Evolutionary conservation across 208 protist species (phyloP).

Genomic region (Leishmania turanica): DNA sequence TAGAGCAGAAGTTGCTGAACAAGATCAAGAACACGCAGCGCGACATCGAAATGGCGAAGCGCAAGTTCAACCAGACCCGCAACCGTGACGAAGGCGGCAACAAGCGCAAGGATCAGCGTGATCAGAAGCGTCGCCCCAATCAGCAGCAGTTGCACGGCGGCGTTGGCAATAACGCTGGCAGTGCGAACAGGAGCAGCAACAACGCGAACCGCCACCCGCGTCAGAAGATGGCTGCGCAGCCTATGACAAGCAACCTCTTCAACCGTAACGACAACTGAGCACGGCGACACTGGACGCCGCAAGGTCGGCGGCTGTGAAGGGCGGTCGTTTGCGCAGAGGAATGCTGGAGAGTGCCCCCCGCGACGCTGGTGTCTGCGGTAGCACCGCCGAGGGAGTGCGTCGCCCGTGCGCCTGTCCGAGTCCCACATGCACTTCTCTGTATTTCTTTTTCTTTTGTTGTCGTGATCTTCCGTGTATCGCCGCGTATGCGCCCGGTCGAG

Average conservation of each 20-base stretch:
- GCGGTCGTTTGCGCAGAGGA: background rate
- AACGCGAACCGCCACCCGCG: constrained; percentile 16
- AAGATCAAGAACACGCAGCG: constrained; percentile 74
- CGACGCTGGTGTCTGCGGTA: background rate
- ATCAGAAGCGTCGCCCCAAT: constrained; percentile 36
- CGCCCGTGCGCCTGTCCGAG: background rate
- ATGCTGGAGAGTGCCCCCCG: background rate
- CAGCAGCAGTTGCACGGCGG: constrained; percentile 13
- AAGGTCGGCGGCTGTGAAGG: background rate
- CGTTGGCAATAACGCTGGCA: background rate
- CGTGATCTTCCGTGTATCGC: constrained; percentile 4
- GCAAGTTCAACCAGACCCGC: constrained; percentile 46
- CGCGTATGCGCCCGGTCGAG: background rate
- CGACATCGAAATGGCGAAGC: constrained; percentile 45
- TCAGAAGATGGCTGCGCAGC: constrained; percentile 19
- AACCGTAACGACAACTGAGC: constrained; percentile 44
- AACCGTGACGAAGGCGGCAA: constrained; percentile 34
- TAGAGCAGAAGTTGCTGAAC: constrained; percentile 72
- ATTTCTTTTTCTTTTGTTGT: background rate
- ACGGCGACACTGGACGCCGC: background rate
- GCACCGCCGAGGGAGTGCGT: background rate
- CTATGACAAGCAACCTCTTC: constrained; percentile 42
- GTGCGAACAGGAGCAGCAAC: background rate
- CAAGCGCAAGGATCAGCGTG: constrained; percentile 34
- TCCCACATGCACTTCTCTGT: background rate